phyloP scores from a whole-genome alignment of 257 asterid species.

The Solanum ahanhuiri region DNA sequence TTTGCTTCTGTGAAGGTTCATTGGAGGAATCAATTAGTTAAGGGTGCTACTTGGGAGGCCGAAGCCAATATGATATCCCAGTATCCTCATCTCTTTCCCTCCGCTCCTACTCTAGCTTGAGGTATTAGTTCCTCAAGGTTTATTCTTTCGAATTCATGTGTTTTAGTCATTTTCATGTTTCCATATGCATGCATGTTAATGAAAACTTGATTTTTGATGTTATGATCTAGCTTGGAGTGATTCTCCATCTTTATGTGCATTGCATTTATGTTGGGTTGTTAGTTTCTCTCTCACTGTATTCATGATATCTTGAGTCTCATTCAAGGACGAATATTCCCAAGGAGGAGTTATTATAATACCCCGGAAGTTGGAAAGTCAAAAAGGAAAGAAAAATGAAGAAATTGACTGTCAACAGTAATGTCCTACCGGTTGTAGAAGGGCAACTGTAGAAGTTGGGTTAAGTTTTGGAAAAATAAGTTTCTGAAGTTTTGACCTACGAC shows the following conservation, averaged over 20 bases:
- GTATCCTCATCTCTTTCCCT: no score
- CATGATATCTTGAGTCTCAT: not conserved
- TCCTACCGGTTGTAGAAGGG: not conserved
- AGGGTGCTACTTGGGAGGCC: no score
- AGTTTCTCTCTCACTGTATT: not conserved
- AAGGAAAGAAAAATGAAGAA: not conserved
- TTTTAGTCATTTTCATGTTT: no score
- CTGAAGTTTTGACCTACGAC: not conserved
- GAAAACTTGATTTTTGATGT: not conserved
- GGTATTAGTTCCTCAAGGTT: no score
- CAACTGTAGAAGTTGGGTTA: not conserved
- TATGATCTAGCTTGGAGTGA: not conserved
- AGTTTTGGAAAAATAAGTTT: not conserved
- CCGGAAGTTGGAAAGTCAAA: not conserved
- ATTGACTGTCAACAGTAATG: no score
- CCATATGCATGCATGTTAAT: not conserved
- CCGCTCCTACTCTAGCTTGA: no score
- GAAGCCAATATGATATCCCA: no score
- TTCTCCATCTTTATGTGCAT: not conserved
- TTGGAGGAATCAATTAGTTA: no score
- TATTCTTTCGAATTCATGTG: no score
- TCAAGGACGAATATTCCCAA: not conserved
- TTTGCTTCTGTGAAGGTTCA: no score
- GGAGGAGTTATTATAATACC: not conserved
- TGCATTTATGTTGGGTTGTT: not conserved